Evolutionary conservation across 208 protist genomes (phyloP).

Genomic region (Leishmania gerbilli): DNA sequence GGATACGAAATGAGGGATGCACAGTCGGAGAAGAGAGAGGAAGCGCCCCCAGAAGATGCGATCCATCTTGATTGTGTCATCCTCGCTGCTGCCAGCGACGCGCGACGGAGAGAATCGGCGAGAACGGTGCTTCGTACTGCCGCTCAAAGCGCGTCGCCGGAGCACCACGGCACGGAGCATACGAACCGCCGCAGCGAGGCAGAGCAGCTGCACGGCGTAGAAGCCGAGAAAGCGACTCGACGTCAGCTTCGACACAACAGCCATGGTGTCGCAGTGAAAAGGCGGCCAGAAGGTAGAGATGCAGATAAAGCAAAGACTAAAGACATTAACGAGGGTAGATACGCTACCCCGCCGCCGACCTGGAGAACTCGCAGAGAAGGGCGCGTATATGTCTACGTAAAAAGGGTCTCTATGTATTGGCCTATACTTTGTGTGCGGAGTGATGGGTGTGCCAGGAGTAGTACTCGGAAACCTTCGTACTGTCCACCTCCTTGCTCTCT

Average conservation of each 20-base stretch:
- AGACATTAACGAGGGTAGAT: not conserved
- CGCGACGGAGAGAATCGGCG: conserved; percentile 8
- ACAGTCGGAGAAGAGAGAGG: conserved; percentile 57
- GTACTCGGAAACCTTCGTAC: not conserved
- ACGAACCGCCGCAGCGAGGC: conserved; percentile 28
- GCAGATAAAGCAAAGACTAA: not conserved
- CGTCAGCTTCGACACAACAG: conserved; percentile 31
- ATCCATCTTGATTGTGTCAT: conserved; percentile 40
- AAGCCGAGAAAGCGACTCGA: conserved; percentile 28
- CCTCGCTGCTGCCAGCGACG: conserved; percentile 2
- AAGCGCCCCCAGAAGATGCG: conserved; percentile 59
- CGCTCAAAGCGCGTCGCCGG: conserved; percentile 8
- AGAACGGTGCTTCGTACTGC: conserved; percentile 15
- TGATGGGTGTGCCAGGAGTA: not conserved
- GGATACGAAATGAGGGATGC: conserved; percentile 57
- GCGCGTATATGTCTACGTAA: not conserved
- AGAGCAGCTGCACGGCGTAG: conserved; percentile 35
- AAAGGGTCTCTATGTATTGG: not conserved
- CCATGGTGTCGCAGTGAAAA: conserved; percentile 14
- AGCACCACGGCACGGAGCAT: conserved; percentile 19
- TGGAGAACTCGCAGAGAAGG: not conserved
- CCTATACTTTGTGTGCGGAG: not conserved
- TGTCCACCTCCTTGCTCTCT: not conserved
- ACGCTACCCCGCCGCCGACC: not conserved
- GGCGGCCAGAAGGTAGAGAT: not conserved